These are phyloP conservation scores for Komagataella kurtzmanii DNA, from an alignment of 805 yeast species.

Conservation along the genomic window DNA sequence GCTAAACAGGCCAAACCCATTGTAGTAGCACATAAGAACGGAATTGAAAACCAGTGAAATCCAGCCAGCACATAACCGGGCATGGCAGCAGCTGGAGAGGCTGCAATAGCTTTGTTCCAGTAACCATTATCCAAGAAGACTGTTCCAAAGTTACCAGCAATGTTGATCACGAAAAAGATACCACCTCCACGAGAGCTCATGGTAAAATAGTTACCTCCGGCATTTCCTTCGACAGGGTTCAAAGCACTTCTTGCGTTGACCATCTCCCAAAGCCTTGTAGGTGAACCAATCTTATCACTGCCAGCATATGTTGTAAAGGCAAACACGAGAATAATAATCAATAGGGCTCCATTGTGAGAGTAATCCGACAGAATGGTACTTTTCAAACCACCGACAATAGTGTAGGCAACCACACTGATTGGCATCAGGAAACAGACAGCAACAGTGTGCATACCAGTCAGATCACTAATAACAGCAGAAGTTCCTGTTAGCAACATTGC, in stretches of 20 bases:
- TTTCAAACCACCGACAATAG: conserved; percentile 70
- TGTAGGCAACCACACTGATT: conserved; percentile 62
- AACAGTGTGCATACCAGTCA: conserved; percentile 68
- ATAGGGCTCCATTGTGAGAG: conserved; percentile 68
- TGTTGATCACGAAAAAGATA: conserved; percentile 76
- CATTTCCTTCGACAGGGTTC: conserved; percentile 66
- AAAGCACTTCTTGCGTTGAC: conserved; percentile 45
- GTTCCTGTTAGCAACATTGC: conserved; percentile 91
- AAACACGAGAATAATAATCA: conserved; percentile 68
- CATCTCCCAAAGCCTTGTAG: conserved; percentile 65
- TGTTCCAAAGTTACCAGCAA: conserved; percentile 84
- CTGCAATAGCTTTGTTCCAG: conserved; percentile 82
- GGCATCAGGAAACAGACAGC: conserved; percentile 82
- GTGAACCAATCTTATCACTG: conserved; percentile 63
- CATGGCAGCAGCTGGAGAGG: conserved; percentile 70
- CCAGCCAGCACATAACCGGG: conserved; percentile 88
- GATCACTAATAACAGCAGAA: conserved; percentile 63
- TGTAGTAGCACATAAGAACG: conserved; percentile 69
- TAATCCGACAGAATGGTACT: conserved; percentile 76
- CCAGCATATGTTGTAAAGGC: conserved; percentile 71
- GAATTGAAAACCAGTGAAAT: conserved; percentile 84
- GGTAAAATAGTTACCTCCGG: conserved; percentile 78
- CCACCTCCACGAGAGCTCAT: conserved; percentile 82
- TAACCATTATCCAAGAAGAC: conserved; percentile 81
- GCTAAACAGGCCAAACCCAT: conserved; percentile 80